These are phyloP conservation scores for Tranzscheliella williamsii DNA, from an alignment of 1,284 basidiomycete species.

Conservation along the genomic window DNA sequence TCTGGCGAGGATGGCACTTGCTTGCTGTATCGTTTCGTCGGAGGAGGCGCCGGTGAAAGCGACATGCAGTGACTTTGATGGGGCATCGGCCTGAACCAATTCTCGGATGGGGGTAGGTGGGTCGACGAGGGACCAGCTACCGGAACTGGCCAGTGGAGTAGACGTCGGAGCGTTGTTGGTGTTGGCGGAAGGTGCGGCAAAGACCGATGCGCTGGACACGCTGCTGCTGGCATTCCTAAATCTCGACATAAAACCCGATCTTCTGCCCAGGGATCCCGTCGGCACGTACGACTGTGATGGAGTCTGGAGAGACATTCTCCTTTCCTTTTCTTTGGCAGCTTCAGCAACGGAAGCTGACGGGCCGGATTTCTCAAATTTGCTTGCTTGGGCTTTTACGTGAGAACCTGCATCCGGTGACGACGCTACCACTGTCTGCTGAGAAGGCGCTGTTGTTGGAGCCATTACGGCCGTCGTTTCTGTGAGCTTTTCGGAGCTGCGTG, in stretches of 20 bases:
- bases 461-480: conserved; percentile 4
- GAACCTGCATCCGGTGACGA: too few relatives aligned
- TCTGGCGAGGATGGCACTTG: conserved; percentile 2
- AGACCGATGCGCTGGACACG: conserved; percentile 5
- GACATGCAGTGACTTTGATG: conserved; percentile 2
- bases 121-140: conserved; percentile 22
- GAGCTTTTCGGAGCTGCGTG: conserved; percentile 15
- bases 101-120: conserved; percentile 11
- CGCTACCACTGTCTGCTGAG: too few relatives aligned
- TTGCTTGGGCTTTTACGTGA: too few relatives aligned
- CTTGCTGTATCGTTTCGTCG: conserved; percentile 2
- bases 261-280: conserved; percentile 4
- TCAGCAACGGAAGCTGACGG: neutral
- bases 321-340: conserved; percentile 7
- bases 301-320: conserved; percentile 13
- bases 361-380: too few relatives aligned
- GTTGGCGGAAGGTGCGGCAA: conserved; percentile 1
- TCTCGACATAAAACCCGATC: conserved; percentile 24
- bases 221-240: conserved; percentile 14
- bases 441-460: too few relatives aligned
- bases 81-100: neutral
- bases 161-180: neutral
- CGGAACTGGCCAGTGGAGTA: conserved; percentile 12
- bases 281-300: neutral
- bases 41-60: conserved; percentile 6